Evolutionary conservation across 1,139 yeast species (phyloP).

Genomic region (Lodderomyces theae): DNA sequence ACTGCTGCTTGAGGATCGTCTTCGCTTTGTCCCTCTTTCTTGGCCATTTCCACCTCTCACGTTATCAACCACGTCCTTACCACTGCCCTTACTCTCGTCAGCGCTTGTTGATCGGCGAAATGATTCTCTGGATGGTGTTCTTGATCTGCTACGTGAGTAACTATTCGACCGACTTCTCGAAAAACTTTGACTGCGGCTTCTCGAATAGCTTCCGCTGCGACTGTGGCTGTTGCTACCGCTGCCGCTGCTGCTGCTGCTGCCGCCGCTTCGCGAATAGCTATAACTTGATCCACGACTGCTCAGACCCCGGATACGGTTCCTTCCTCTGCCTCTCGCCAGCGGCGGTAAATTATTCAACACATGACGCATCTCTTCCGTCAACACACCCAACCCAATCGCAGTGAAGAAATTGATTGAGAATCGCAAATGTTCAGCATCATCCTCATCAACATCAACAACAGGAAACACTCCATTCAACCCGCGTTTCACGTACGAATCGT

Average conservation of each 20-base stretch:
- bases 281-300: slow-evolving; percentile 16
- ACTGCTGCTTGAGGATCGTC: background rate
- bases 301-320: slow-evolving; percentile 18
- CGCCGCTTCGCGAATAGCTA: background rate
- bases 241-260: no score
- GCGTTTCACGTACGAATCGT: slow-evolving; percentile 45
- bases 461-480: slow-evolving; percentile 52
- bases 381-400: slow-evolving; percentile 81
- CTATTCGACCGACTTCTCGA: slow-evolving; percentile 12
- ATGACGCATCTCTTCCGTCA: slow-evolving; percentile 81
- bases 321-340: slow-evolving; percentile 13
- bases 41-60: background rate
- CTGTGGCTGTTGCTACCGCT: no score
- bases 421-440: slow-evolving; percentile 57
- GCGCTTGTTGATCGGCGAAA: background rate
- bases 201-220: background rate
- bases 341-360: slow-evolving; percentile 30
- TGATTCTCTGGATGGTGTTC: background rate
- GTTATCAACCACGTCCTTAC: background rate
- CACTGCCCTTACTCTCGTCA: background rate
- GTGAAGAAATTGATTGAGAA: slow-evolving; percentile 90
- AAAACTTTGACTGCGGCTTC: background rate
- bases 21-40: background rate
- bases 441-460: slow-evolving; percentile 36
- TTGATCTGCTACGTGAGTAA: slow-evolving; percentile 2